Conservation (phyloP, 2,329 filamentous ascomycete genomes). For the Simplicillium sp. region DNA sequence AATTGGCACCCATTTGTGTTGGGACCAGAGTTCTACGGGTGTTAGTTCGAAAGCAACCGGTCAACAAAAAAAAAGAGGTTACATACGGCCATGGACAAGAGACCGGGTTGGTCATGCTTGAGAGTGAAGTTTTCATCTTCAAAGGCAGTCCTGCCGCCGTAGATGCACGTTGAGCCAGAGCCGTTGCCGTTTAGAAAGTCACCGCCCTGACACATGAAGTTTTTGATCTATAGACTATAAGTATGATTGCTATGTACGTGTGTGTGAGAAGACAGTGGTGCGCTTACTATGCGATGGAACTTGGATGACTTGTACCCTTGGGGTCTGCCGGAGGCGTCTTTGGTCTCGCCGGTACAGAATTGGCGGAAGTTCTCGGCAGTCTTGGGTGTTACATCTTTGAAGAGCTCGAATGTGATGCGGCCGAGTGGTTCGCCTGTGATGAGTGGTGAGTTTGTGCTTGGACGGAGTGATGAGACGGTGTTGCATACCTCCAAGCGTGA, state of each 20-base stretch:
- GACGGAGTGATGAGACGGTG: not conserved
- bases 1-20: constrained; percentile 95
- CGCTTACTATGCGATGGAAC: constrained; percentile 81
- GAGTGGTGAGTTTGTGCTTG: constrained; percentile 1
- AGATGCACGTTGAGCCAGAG: constrained; percentile 80
- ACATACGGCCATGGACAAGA: constrained; percentile 86
- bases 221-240: constrained; percentile 59
- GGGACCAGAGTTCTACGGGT: constrained; percentile 67
- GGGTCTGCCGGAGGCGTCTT: constrained; percentile 64
- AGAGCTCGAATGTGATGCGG: constrained; percentile 84
- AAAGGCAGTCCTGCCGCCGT: constrained; percentile 67
- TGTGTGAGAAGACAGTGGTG: not conserved
- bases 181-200: constrained; percentile 94
- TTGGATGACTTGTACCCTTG: constrained; percentile 93
- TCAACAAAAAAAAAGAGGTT: constrained; percentile 1
- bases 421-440: constrained; percentile 70
- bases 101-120: constrained; percentile 68
- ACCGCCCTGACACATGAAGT: constrained; percentile 96
- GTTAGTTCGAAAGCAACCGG: constrained; percentile 4
- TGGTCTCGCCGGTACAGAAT: constrained; percentile 91
- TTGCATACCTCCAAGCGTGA: constrained; percentile 64
- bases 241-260: not conserved
- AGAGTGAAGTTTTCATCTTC: constrained; percentile 82
- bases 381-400: constrained; percentile 71
- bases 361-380: constrained; percentile 96